Evolutionary conservation across 495 filamentous ascomycete genomes (phyloP).

Genomic region (Aspergillus campestris): DNA sequence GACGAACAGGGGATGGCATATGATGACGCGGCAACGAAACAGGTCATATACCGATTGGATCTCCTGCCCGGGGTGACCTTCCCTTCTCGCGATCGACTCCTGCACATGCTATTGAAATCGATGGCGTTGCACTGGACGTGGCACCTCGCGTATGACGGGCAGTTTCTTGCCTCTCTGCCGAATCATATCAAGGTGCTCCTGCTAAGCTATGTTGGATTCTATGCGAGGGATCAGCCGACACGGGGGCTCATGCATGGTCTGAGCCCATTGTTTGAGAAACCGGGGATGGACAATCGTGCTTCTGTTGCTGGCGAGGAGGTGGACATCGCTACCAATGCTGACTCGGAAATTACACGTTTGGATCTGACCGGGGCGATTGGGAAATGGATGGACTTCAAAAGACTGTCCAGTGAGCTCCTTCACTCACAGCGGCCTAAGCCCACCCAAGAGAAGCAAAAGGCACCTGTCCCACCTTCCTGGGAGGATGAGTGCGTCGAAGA

Average conservation of each 20-base stretch:
- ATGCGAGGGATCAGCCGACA: conserved; percentile 30
- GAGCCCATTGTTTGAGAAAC: conserved; percentile 19
- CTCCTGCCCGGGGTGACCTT: conserved; percentile 37
- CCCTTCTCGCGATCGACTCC: conserved; percentile 42
- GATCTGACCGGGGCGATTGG: conserved; percentile 59
- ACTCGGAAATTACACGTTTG: conserved; percentile 49
- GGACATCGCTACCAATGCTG: conserved; percentile 16
- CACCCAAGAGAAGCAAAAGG: conserved; percentile 2
- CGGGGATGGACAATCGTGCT: conserved; percentile 5
- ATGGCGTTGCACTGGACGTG: conserved; percentile 64
- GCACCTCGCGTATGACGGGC: conserved; percentile 56
- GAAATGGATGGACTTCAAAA: conserved; percentile 47
- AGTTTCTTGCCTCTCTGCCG: conserved; percentile 57
- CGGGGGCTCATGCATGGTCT: conserved; percentile 20
- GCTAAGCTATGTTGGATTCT: conserved; percentile 53
- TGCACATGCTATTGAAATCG: conserved; percentile 47
- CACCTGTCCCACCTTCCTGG: conserved; percentile 29
- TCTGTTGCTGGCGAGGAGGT: conserved; percentile 22
- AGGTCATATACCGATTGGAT: conserved; percentile 25
- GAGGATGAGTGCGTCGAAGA: conserved; percentile 25
- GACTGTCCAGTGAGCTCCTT: conserved; percentile 48
- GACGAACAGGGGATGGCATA: neutral
- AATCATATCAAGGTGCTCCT: conserved; percentile 51
- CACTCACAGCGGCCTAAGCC: conserved; percentile 13
- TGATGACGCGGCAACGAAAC: conserved; percentile 1